These are phyloP conservation scores for Microascus cirrosus DNA, from an alignment of 2,329 filamentous ascomycete genomes.

Conservation along the genomic window DNA sequence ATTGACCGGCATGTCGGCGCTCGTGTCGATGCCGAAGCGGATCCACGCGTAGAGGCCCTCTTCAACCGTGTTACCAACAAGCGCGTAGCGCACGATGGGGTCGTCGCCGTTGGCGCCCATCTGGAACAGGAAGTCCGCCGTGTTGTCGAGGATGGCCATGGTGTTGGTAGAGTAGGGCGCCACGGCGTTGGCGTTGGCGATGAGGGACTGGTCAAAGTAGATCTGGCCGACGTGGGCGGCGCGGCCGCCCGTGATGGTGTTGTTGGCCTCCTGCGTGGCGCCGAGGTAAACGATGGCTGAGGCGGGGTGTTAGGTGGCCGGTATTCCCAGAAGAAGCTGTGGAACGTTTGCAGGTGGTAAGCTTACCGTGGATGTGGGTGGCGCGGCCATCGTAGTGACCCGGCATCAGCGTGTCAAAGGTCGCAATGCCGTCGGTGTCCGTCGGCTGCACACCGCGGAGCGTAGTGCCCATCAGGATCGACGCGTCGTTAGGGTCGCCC, in stretches of 20 bases:
- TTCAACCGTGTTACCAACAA: conserved; percentile 37
- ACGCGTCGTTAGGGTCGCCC: conserved; percentile 27
- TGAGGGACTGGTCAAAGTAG: conserved; percentile 46
- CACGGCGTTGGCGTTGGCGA: conserved; percentile 30
- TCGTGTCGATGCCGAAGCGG: conserved; percentile 33
- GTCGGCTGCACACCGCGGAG: conserved; percentile 26
- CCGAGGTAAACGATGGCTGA: conserved; percentile 22
- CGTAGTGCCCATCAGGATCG: conserved; percentile 20
- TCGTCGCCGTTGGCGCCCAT: conserved; percentile 30
- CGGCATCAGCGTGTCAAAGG: conserved; percentile 30
- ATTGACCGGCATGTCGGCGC: conserved; percentile 10
- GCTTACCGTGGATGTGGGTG: conserved; percentile 31
- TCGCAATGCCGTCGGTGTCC: conserved; percentile 26
- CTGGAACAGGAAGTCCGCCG: conserved; percentile 32
- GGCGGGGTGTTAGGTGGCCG: neutral
- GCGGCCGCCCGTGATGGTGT: conserved; percentile 26
- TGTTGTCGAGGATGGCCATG: conserved; percentile 31
- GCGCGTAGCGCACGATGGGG: conserved; percentile 45
- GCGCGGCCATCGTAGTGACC: conserved; percentile 32
- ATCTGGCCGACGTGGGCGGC: conserved; percentile 46
- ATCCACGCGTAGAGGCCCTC: conserved; percentile 48
- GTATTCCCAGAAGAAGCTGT: no score
- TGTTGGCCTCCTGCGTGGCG: conserved; percentile 29
- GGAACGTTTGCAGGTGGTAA: conserved; percentile 9
- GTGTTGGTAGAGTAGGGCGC: conserved; percentile 32